These are phyloP conservation scores for Friedmanniomyces simplex DNA, from an alignment of 495 filamentous ascomycete species.

Conservation along the genomic window DNA sequence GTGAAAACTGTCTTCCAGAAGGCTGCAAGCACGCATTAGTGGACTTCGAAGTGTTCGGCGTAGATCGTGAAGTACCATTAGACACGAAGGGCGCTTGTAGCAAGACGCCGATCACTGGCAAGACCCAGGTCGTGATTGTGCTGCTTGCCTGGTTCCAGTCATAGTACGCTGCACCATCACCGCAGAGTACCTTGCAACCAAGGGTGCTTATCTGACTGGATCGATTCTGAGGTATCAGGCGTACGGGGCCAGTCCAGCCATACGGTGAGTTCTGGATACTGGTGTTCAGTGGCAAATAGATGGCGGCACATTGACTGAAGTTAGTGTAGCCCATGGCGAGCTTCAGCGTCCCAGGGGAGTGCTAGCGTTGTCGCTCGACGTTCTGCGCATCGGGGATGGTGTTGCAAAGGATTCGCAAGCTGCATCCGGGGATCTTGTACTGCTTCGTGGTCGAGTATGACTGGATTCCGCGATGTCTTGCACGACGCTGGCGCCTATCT, in stretches of 20 bases:
- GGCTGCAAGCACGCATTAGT: neutral
- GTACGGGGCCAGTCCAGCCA: constrained; percentile 17
- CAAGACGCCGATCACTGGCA: constrained; percentile 36
- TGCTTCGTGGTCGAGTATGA: neutral
- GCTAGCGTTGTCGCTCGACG: neutral
- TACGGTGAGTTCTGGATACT: constrained; percentile 3
- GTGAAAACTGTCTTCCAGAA: constrained; percentile 31
- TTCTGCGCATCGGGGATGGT: neutral
- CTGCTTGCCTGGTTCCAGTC: constrained; percentile 26
- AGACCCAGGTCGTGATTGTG: constrained; percentile 39
- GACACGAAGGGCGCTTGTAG: constrained; percentile 40
- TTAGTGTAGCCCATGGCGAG: constrained; percentile 1
- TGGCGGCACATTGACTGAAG: neutral
- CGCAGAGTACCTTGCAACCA: constrained; percentile 29
- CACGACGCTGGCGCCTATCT: neutral
- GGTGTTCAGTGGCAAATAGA: neutral
- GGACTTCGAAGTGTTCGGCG: neutral
- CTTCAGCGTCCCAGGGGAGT: neutral
- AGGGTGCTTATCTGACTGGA: constrained; percentile 20
- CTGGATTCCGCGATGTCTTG: neutral
- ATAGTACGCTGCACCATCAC: constrained; percentile 24
- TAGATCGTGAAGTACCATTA: constrained; percentile 19
- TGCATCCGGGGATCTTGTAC: neutral
- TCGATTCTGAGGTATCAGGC: constrained; percentile 17
- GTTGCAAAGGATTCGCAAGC: neutral